Percentiles rank a stretch among this genome's conserved stretches.
These are phyloP conservation scores for Coniferiporia sulphurascens DNA, from an alignment of 1,284 basidiomycete species.

Conservation along the genomic window DNA sequence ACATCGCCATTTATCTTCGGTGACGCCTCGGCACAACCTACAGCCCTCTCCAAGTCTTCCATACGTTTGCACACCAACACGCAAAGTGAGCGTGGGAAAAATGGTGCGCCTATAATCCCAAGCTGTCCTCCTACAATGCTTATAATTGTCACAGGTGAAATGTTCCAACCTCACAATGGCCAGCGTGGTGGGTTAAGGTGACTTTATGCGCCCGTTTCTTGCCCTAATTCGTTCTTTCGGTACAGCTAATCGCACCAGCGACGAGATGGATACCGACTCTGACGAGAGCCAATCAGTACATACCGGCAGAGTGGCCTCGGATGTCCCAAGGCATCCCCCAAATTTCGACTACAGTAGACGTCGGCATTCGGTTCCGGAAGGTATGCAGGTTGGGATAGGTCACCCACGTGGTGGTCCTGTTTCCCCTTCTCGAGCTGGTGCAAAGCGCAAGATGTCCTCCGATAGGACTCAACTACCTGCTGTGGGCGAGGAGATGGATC, in stretches of 20 bases:
- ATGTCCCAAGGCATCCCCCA: slow-evolving; percentile 34
- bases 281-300: slow-evolving; percentile 17
- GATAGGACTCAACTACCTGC: slow-evolving; percentile 50
- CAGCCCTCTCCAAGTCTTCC: slow-evolving; percentile 43
- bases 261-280: slow-evolving; percentile 45
- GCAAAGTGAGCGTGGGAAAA: slow-evolving; percentile 16
- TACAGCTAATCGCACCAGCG: slow-evolving; percentile 30
- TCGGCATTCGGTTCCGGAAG: slow-evolving; percentile 58
- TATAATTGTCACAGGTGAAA: slow-evolving; percentile 5
- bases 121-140: slow-evolving; percentile 12
- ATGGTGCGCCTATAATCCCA: slow-evolving; percentile 26
- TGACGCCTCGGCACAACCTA: slow-evolving; percentile 46
- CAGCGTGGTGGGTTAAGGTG: slow-evolving; percentile 5
- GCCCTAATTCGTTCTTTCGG: slow-evolving; percentile 23
- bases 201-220: not conserved
- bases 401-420: slow-evolving; percentile 15
- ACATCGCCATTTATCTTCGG: slow-evolving; percentile 67
- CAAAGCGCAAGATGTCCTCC: slow-evolving; percentile 75
- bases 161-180: slow-evolving; percentile 3
- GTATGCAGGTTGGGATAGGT: slow-evolving; percentile 21
- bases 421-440: slow-evolving; percentile 35
- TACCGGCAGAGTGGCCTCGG: slow-evolving; percentile 11
- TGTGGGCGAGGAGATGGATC: slow-evolving; percentile 55
- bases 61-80: slow-evolving; percentile 37
- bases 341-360: slow-evolving; percentile 61